These are phyloP conservation scores for Diaporthe sp. DNA, from an alignment of 2,329 filamentous ascomycete genomes.

Conservation along the genomic window DNA sequence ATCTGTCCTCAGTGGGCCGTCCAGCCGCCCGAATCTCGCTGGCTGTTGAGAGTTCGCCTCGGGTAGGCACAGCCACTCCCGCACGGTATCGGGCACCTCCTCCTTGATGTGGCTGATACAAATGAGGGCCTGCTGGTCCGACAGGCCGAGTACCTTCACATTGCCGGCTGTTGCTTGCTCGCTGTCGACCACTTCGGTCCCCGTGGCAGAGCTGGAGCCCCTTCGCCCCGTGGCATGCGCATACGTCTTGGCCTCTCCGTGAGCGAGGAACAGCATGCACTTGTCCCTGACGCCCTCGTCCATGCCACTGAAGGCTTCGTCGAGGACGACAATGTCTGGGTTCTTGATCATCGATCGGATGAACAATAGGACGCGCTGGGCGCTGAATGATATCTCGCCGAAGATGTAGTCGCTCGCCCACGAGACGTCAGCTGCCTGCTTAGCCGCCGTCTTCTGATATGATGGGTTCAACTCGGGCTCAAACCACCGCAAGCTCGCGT, in stretches of 20 bases:
- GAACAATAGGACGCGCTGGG: slow-evolving; percentile 88
- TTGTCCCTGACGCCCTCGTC: slow-evolving; percentile 85
- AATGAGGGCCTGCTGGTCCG: slow-evolving; percentile 81
- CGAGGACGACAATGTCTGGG: slow-evolving; percentile 84
- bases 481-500: slow-evolving; percentile 81
- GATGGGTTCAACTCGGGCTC: slow-evolving; percentile 77
- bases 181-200: slow-evolving; percentile 56
- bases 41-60: slow-evolving; percentile 72
- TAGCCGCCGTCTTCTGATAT: slow-evolving; percentile 35
- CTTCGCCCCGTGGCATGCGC: slow-evolving; percentile 34
- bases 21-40: slow-evolving; percentile 73
- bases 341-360: slow-evolving; percentile 83
- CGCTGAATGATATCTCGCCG: slow-evolving; percentile 80
- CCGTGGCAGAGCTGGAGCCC: slow-evolving; percentile 34
- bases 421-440: slow-evolving; percentile 45
- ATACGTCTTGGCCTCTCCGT: slow-evolving; percentile 65
- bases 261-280: slow-evolving; percentile 82
- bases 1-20: slow-evolving; percentile 69
- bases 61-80: slow-evolving; percentile 88
- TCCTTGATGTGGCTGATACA: slow-evolving; percentile 92
- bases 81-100: slow-evolving; percentile 85
- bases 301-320: slow-evolving; percentile 91
- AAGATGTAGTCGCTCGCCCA: slow-evolving; percentile 79
- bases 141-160: slow-evolving; percentile 70
- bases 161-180: slow-evolving; percentile 54